These are phyloP conservation scores for Brassica rapa DNA, from an alignment of 345 rosid genomes.

Conservation along the genomic window DNA sequence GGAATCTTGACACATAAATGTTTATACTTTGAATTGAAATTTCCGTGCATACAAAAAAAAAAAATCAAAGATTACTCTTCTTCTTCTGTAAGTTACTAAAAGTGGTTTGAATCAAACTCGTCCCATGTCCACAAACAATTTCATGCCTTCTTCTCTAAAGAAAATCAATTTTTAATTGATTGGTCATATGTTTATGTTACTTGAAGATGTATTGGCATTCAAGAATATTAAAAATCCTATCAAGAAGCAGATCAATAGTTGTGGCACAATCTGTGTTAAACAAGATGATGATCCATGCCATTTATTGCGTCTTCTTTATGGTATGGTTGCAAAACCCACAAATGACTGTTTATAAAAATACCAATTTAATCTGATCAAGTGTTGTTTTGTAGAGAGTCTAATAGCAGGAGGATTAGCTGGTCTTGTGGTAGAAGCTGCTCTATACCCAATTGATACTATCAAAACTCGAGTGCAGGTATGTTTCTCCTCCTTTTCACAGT, in stretches of 20 bases:
- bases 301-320: conserved; percentile 45
- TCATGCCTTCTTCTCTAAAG: too few relatives aligned
- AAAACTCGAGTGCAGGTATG: conserved; percentile 81
- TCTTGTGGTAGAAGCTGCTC: conserved; percentile 73
- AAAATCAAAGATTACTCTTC: background rate
- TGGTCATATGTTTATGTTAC: conserved; percentile 3
- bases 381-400: conserved; percentile 54
- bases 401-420: conserved; percentile 85
- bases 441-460: conserved; percentile 87
- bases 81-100: background rate
- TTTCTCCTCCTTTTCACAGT: background rate
- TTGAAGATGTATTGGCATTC: conserved; percentile 35
- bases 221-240: conserved; percentile 27
- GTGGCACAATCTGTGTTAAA: conserved; percentile 15
- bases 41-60: background rate
- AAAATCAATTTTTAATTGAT: background rate
- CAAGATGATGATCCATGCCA: conserved; percentile 47
- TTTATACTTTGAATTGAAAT: background rate
- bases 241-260: conserved; percentile 21
- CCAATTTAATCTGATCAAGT: background rate
- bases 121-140: too few relatives aligned
- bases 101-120: background rate
- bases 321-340: conserved; percentile 26
- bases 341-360: background rate
- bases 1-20: background rate